Percentiles rank a stretch among this genome's conserved stretches.
These are phyloP conservation scores for Phialocephala subalpina DNA, from an alignment of 2,329 filamentous ascomycete genomes.

Conservation along the genomic window DNA sequence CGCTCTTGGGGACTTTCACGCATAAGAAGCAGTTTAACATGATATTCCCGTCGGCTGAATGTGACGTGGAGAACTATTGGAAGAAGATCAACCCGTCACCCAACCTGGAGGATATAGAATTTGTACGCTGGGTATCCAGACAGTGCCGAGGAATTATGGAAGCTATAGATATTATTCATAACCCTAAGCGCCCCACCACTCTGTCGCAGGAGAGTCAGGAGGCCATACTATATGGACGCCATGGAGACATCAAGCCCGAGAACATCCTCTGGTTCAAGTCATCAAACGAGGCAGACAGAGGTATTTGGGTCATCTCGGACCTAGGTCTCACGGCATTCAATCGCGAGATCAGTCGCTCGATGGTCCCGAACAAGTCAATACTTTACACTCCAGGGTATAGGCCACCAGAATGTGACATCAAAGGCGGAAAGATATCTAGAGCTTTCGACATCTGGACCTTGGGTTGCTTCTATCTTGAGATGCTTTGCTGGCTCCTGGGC, in stretches of 20 bases:
- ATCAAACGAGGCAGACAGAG: slow-evolving; percentile 2
- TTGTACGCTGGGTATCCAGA: slow-evolving; percentile 15
- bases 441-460: slow-evolving; percentile 41
- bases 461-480: slow-evolving; percentile 40
- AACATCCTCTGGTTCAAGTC: slow-evolving; percentile 40
- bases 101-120: not conserved
- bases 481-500: slow-evolving; percentile 35
- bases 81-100: not conserved
- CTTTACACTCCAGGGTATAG: slow-evolving; percentile 28
- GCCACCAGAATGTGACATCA: slow-evolving; percentile 32
- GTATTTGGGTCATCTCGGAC: slow-evolving; percentile 35
- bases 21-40: slow-evolving; percentile 31
- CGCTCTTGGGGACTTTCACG: slow-evolving; percentile 34
- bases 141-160: slow-evolving; percentile 18
- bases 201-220: not conserved
- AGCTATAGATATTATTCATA: slow-evolving; percentile 30
- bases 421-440: slow-evolving; percentile 27
- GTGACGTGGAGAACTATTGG: slow-evolving; percentile 36
- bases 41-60: slow-evolving; percentile 41
- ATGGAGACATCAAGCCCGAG: slow-evolving; percentile 43
- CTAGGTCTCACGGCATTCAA: slow-evolving; percentile 36
- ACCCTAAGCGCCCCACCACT: slow-evolving; percentile 2
- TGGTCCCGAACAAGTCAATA: slow-evolving; percentile 3
- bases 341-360: slow-evolving; percentile 20
- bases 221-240: slow-evolving; percentile 31